A percentile compares a stretch with the other conserved stretches of the same genome.
Conservation (phyloP, 129 eudicot species). For the Helianthus annuus region DNA sequence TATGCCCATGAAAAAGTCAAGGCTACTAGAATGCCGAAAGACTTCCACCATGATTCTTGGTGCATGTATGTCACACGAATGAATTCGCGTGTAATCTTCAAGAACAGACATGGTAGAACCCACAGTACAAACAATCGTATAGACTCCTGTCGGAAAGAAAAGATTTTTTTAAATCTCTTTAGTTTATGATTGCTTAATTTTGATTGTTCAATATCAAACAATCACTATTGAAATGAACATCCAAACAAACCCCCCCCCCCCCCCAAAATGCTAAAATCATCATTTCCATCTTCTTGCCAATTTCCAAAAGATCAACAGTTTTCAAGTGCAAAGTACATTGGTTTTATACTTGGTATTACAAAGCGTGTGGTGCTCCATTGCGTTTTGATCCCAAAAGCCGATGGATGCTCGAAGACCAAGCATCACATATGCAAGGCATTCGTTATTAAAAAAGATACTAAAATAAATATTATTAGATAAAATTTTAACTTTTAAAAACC, state of each 20-base stretch:
- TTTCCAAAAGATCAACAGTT: too few relatives aligned
- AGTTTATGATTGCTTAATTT: not conserved
- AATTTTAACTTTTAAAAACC: too few relatives aligned
- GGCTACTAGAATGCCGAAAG: conserved; percentile 43
- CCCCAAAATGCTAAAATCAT: not conserved
- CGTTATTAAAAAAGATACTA: too few relatives aligned
- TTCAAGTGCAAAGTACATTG: too few relatives aligned
- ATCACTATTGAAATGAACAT: not conserved
- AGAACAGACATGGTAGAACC: conserved; percentile 63
- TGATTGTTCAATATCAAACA: not conserved
- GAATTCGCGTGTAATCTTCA: conserved; percentile 66
- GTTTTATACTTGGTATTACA: too few relatives aligned
- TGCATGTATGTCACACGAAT: conserved; percentile 49
- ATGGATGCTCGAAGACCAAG: too few relatives aligned
- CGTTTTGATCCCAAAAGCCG: too few relatives aligned
- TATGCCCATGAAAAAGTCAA: conserved; percentile 65
- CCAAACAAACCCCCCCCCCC: too few relatives aligned
- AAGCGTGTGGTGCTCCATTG: not conserved
- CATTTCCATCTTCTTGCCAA: not conserved
- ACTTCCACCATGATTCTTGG: conserved; percentile 63
- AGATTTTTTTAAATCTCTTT: not conserved
- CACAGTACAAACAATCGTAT: conserved; percentile 54
- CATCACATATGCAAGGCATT: too few relatives aligned
- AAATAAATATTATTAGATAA: too few relatives aligned
- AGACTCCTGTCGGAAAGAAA: conserved; percentile 44